Base-by-base conservation (phyloP, 176 grass and related monocot species). In the Lolium multiflorum region DNA sequence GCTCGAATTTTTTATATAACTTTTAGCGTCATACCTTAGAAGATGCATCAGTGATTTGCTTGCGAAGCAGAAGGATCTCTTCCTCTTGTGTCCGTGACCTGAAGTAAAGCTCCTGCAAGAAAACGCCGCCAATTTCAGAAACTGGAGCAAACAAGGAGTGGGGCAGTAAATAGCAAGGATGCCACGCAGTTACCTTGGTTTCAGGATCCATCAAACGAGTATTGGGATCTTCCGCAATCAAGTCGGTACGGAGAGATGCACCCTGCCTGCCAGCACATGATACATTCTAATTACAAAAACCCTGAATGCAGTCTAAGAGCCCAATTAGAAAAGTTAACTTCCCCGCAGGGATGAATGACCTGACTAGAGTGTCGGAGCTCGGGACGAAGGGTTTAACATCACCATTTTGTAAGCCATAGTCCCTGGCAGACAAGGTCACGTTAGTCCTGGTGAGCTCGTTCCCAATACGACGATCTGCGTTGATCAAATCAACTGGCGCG, bases 1-100 rank as follows among this genome's bases (percentile, higher is more conserved):
- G 61, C 44, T 75, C 15, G 6, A 69, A 8, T 26, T 13, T 48
- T 80, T 22, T 18, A 38, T 18, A 38, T 58, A 66, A 66, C 7
- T 63, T 81, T 56, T 77, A 78, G 16, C 66, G 9, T 77, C 86
- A 70, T 89, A 98, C 96, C 82, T 90, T 94, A 20, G 88, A 64
- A 90, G 84, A 91, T 55, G 92, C 96, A 72, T 96, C 93, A n/a
- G 89, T 65, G 64, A 98, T 82, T 94, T 98, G 82, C 50, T 96
- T 96, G 66, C 84, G 90, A 73, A 96, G 93, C 39, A 86, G 72
- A 71, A 96, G 78, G 35, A 95, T 92, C 82, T 98, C 90, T 51
- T 98, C 93, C 86, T 96, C 96, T 79, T 94, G 91, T 48, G 81
- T 89, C 72, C 74, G 81, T 82, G 95, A 93, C 83, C 93, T 95